phyloP scores from a whole-genome alignment of 768 basidiomycete species.

The Rhizopogon vesiculosus region DNA sequence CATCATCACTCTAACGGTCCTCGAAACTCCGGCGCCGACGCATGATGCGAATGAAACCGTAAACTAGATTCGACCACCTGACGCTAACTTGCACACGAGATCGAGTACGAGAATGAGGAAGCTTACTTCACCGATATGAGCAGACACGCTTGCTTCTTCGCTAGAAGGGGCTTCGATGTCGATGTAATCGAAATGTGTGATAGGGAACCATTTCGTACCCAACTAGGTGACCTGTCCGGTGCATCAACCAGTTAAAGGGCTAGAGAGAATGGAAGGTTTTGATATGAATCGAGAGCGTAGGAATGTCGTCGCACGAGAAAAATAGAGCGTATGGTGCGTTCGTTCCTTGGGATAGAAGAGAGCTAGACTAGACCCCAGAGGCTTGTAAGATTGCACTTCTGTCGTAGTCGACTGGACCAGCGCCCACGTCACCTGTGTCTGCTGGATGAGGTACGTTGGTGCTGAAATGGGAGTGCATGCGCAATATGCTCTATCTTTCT shows the following conservation, averaged over 20 bases:
- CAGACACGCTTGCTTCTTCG: constrained; percentile 34
- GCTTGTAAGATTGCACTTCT: constrained; percentile 89
- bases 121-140: constrained; percentile 74
- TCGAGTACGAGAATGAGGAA: constrained; percentile 8
- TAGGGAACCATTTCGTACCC: constrained; percentile 89
- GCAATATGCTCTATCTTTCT: too few species aligned
- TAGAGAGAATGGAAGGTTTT: constrained; percentile 87
- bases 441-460: too few species aligned
- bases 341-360: constrained; percentile 36
- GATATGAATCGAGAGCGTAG: constrained; percentile 85
- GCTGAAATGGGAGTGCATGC: too few species aligned
- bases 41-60: constrained; percentile 78
- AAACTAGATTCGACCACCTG: constrained; percentile 32
- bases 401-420: constrained; percentile 55
- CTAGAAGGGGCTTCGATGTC: constrained; percentile 64
- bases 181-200: constrained; percentile 62
- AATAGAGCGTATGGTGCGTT: constrained; percentile 21
- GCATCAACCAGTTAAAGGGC: constrained; percentile 80
- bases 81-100: constrained; percentile 2
- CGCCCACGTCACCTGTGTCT: too few species aligned
- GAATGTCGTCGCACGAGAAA: constrained; percentile 75
- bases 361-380: constrained; percentile 64
- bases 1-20: constrained; percentile 62
- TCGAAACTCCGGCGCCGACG: constrained; percentile 68
- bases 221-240: constrained; percentile 78